phyloP scores from a whole-genome alignment of 805 yeast species.

The Schwanniomyces yamadae region DNA sequence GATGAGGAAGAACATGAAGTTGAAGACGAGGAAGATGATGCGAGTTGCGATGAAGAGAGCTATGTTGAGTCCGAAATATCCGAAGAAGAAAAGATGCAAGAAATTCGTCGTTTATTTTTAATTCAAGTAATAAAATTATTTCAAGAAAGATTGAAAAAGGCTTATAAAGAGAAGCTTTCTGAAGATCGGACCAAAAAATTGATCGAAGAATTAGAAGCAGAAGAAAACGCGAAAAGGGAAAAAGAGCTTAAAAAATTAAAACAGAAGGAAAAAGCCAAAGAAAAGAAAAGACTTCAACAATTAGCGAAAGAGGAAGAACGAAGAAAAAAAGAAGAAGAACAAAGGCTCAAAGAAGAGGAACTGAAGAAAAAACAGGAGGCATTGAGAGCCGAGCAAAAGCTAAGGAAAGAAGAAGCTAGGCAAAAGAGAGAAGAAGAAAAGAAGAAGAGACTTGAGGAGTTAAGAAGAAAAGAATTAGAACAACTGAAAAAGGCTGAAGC shows the following conservation, averaged over 20 bases:
- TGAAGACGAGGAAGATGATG: conserved; percentile 36
- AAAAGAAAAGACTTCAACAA: conserved; percentile 63
- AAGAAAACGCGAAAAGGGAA: conserved; percentile 61
- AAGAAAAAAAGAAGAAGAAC: conserved; percentile 53
- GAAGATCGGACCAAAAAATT: conserved; percentile 65
- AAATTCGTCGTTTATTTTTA: conserved; percentile 77
- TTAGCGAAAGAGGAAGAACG: conserved; percentile 62
- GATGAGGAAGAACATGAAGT: conserved; percentile 26
- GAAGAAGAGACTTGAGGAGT: conserved; percentile 39
- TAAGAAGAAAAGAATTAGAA: conserved; percentile 32
- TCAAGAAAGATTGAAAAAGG: conserved; percentile 68
- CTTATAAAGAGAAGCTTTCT: conserved; percentile 78
- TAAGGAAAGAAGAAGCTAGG: conserved; percentile 37
- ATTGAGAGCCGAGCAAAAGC: conserved; percentile 35
- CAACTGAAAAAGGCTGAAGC: conserved; percentile 30
- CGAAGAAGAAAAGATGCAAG: conserved; percentile 67
- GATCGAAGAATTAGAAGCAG: conserved; percentile 68
- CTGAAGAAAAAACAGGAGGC: conserved; percentile 31
- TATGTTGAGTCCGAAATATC: conserved; percentile 36
- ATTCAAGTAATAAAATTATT: conserved; percentile 76
- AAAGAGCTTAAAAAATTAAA: conserved; percentile 63
- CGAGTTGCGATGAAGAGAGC: conserved; percentile 40
- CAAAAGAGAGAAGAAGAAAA: conserved; percentile 49
- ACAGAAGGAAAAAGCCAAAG: conserved; percentile 68
- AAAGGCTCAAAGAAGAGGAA: conserved; percentile 37